phyloP scores from a whole-genome alignment of 1,284 basidiomycete genomes.

The Apiotrichum siamense region DNA sequence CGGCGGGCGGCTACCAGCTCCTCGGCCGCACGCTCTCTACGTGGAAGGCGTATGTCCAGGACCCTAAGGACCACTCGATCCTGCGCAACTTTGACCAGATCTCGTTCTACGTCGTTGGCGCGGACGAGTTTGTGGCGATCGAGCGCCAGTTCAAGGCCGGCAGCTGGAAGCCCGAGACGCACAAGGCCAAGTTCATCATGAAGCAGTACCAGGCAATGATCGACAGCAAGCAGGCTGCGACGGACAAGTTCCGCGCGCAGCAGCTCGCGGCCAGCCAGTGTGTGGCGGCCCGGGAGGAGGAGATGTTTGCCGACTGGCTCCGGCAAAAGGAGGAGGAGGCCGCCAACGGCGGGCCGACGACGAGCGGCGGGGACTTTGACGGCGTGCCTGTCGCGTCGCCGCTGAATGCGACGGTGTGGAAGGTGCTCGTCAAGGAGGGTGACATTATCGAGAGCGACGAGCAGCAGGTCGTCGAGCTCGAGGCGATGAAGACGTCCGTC shows the following conservation, averaged over 20 bases:
- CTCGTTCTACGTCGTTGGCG: slow-evolving; percentile 33
- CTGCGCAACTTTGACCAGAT: slow-evolving; percentile 62
- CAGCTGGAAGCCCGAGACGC: slow-evolving; percentile 51
- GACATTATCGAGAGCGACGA: slow-evolving; percentile 52
- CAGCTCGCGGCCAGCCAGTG: slow-evolving; percentile 25
- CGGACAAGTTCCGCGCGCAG: slow-evolving; percentile 48
- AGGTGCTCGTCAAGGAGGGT: slow-evolving; percentile 52
- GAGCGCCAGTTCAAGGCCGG: slow-evolving; percentile 60
- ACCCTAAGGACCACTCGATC: slow-evolving; percentile 58
- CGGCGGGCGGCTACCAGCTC: slow-evolving; percentile 62
- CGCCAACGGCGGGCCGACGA: slow-evolving; percentile 1
- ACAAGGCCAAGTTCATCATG: slow-evolving; percentile 37
- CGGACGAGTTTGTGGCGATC: slow-evolving; percentile 46
- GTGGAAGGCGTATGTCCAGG: slow-evolving; percentile 38
- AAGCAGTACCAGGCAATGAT: slow-evolving; percentile 9
- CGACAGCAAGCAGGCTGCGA: slow-evolving; percentile 37
- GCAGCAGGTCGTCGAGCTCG: slow-evolving; percentile 54
- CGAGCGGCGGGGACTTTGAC: not conserved
- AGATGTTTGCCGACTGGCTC: slow-evolving; percentile 11
- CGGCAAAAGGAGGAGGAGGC: slow-evolving; percentile 18
- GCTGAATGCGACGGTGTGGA: slow-evolving; percentile 58
- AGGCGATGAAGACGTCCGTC: slow-evolving; percentile 61
- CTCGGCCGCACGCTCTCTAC: slow-evolving; percentile 48
- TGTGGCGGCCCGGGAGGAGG: slow-evolving; percentile 29
- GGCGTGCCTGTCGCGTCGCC: slow-evolving; percentile 46